Base-by-base conservation (phyloP, 2,329 filamentous ascomycete genomes). In the Byssoonygena ceratinophila region DNA sequence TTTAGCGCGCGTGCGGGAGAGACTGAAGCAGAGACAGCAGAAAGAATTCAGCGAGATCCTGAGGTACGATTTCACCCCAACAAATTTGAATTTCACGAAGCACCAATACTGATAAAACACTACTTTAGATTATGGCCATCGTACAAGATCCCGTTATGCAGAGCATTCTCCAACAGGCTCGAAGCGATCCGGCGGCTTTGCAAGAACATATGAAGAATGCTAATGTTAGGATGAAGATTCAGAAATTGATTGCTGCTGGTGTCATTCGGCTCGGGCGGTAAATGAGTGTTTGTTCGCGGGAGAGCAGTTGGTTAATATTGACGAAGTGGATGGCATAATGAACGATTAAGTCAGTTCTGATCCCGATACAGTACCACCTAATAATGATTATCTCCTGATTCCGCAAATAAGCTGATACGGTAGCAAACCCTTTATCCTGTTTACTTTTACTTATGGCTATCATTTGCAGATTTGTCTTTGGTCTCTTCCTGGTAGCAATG, bases 121-220 rank as follows among this genome's bases (percentile, higher is more conserved):
- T 34, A 4, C 60, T 52, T 51, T 59, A 60, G 83, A 95, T 97
- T 67, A 87, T 94, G 79, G 71, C 76, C 57, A 91, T 96, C 65
- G 86, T 97, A 72, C 84, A 90, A 69, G 92, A 98, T 66, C 92
- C 92, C 14, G 84, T 98, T 66, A 97, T 98, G 91, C 89, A 98
- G 74, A 85, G 85, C 59, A 96, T 96, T 60, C 80, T 97, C 53
- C 90, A 97, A 69, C 92, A 98, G 74, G 92, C 92, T 43, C 94
- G 97, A 77, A 82, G 81, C 52, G 87, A 98, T 64, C 92, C 92
- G 16, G 85, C 85, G 46, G 92, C 92, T 43, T 80, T 98, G 57
- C 85, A 94, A 67, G 91, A 98, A 70, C 94, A 98, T 72, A 95
- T 98, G 87, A 87, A 83, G 76, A 98, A 97, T 75, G 80, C 88